Base-by-base conservation (phyloP, 176 grass and related monocot genomes). In the Oryza australiensis region DNA sequence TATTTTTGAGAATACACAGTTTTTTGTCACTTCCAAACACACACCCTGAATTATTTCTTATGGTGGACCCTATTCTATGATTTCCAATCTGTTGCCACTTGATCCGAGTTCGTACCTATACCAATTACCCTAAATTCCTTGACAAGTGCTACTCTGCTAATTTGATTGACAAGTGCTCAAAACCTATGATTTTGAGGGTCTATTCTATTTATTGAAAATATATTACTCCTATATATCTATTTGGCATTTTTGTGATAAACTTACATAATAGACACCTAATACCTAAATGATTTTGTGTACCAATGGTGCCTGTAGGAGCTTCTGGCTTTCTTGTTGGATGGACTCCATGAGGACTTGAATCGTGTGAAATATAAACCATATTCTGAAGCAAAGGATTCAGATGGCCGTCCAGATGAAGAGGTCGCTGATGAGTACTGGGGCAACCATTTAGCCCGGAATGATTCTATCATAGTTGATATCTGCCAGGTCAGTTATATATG, bases 311-410 rank as follows among this genome's bases (percentile, higher is more conserved):
- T 87, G 2, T 79, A 99, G 96, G 96, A 99, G 77, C 93, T 99
- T 86, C 93, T 95, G 82, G 89, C 96, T 85, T 99, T 99, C 88
- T 81, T 99, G 72, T 92, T 99, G 83, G 96, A 99, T 83, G 96
- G 96, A 71, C 91, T 99, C 35, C 96, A 99, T 80, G 96, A 99
- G 88, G 96, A 95, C 90, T 88, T 99, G 71, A 99, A 99, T 66
- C 87, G 91, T 88, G 96, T 99, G 23, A 99, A 91, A 92, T 69
- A 77, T 28, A 99, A 95, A 83, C 93, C 96, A 28, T 99, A 99
- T 88, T 77, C 85, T 46, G 93, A 99, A 94, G 82, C 82, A 64
- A 95, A 95, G 68, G 91, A 99, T 93, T 84, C 89, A 71, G 85
- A 91, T 86, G 91, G 83, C 29, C 87, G 85, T 68, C 85, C 90